Percentiles rank a stretch among this genome's conserved stretches.
phyloP scores from a whole-genome alignment of 768 basidiomycete genomes.

The Macrocybe gigantea region DNA sequence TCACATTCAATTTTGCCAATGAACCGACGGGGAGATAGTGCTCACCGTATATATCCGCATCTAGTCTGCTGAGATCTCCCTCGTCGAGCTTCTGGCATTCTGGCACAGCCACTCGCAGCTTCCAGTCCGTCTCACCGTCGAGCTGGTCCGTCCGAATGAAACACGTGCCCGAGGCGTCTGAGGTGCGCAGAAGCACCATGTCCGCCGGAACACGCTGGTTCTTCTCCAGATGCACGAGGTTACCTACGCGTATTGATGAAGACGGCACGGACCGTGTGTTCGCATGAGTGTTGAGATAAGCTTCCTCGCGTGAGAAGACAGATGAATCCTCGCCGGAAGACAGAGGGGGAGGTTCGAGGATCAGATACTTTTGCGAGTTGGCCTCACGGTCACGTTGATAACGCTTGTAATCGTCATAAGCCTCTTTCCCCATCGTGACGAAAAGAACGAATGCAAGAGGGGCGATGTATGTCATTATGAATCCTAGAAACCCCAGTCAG shows the following conservation, averaged over 20 bases:
- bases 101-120: constrained; percentile 84
- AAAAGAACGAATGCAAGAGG: constrained; percentile 92
- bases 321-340: constrained; percentile 25
- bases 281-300: constrained; percentile 39
- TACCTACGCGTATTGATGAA: constrained; percentile 84
- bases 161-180: constrained; percentile 87
- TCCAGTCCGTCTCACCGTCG: constrained; percentile 99
- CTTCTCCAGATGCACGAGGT: constrained; percentile 89
- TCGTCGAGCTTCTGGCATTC: constrained; percentile 70
- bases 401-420: constrained; percentile 96
- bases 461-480: constrained; percentile 92
- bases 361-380: constrained; percentile 87
- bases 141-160: constrained; percentile 98
- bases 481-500: constrained; percentile 47
- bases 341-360: constrained; percentile 54
- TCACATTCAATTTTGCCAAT: constrained; percentile 8
- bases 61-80: constrained; percentile 51
- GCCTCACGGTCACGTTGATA: constrained; percentile 89
- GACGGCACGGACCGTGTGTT: constrained; percentile 79
- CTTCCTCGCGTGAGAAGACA: constrained; percentile 26
- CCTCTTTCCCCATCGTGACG: constrained; percentile 98
- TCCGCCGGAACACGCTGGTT: constrained; percentile 97
- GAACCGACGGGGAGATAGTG: neutral
- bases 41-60: constrained; percentile 88
- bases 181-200: constrained; percentile 82